Conservation (phyloP, 495 filamentous ascomycete species). For the Pseudevernia furfuracea region DNA sequence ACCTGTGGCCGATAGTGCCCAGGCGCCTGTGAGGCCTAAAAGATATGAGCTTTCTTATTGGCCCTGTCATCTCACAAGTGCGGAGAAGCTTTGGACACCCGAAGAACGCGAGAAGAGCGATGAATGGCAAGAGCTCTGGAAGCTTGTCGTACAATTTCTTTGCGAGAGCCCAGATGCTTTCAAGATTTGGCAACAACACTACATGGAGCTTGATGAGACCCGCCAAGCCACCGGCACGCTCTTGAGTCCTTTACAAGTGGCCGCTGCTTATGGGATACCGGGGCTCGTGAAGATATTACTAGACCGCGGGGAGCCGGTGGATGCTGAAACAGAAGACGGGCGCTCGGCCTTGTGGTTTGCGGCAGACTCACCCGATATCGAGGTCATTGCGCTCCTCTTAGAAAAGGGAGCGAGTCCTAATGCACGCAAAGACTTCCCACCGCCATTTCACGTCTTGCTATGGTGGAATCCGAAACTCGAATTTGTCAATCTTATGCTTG, state of each 20-base stretch:
- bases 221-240: neutral
- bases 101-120: constrained; percentile 6
- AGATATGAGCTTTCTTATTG: neutral
- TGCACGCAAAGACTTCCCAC: constrained; percentile 4
- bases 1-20: neutral
- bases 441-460: neutral
- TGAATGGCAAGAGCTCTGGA: neutral
- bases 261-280: neutral
- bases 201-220: neutral
- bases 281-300: constrained; percentile 2
- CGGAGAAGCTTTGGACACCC: neutral
- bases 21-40: neutral
- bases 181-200: constrained; percentile 2
- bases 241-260: constrained; percentile 5
- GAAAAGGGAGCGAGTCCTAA: neutral
- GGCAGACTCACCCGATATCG: neutral
- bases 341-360: constrained; percentile 8
- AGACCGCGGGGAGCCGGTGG: constrained; percentile 4
- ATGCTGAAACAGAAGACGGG: neutral
- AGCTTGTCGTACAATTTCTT: neutral
- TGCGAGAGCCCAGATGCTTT: constrained; percentile 2
- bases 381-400: neutral
- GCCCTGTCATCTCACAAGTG: neutral
- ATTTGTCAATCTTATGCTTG: constrained; percentile 9
- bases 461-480: constrained; percentile 1